phyloP scores from a whole-genome alignment of 257 asterid species.

The Lavandula angustifolia region DNA sequence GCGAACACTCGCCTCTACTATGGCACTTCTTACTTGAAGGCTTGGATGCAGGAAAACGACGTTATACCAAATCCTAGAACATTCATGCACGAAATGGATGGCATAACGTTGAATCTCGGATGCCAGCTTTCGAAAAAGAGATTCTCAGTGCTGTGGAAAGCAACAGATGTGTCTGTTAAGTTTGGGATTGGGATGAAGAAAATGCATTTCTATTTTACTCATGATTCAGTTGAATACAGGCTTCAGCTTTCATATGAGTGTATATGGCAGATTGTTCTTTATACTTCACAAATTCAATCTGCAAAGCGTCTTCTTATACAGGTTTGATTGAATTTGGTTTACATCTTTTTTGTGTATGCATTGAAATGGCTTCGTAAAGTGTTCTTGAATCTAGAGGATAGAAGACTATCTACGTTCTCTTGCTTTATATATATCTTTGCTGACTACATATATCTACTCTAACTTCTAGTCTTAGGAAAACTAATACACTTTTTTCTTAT shows the following conservation, averaged over 20 bases:
- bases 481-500: constrained; percentile 15
- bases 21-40: constrained; percentile 61
- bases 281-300: constrained; percentile 34
- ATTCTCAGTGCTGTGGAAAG: constrained; percentile 59
- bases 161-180: constrained; percentile 40
- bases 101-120: constrained; percentile 55
- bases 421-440: constrained; percentile 6
- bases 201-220: constrained; percentile 43
- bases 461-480: background rate
- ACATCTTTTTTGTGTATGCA: background rate
- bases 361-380: background rate
- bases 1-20: constrained; percentile 45
- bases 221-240: constrained; percentile 43
- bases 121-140: constrained; percentile 56
- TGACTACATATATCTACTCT: background rate
- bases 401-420: background rate
- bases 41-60: constrained; percentile 42
- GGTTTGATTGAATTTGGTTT: constrained; percentile 42
- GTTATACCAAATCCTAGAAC: constrained; percentile 34
- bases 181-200: constrained; percentile 69
- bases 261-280: constrained; percentile 72
- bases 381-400: background rate
- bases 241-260: constrained; percentile 74
- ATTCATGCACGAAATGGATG: constrained; percentile 43
- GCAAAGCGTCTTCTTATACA: constrained; percentile 61